Evolutionary conservation across 768 basidiomycete genomes (phyloP), one percentile per base, ranked within the genome.

Genomic region (Aureoboletus auriporus): DNA sequence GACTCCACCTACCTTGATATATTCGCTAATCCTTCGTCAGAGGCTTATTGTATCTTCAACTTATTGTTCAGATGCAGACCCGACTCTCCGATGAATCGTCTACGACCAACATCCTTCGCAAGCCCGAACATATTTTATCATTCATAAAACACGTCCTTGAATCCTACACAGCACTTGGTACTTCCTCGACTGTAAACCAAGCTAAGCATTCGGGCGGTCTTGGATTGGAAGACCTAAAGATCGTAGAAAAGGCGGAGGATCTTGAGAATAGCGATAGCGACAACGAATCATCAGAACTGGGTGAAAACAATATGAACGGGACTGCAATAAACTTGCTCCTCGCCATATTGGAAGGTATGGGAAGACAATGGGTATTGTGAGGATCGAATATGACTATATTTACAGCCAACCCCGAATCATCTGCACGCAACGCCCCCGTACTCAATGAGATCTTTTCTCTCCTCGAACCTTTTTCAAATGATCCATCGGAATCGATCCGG

Each of bases 121-220:
- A 85, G 50, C 86, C 89, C 0, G 75, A 76, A 9, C 82, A 93
- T 48, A 76, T 94, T 9, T 64, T 98, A n/a, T 72, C 77, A 3
- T 96, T 96, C 61, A 75, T 97, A 23, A 86, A 85, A 47, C 82
- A 90, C 50, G 86, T 87, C 1, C 69, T 96, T 5, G 79, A 83
- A 41, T 68, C 80, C 5, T 60, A 65, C 14, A 39, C 31, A 13
- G 23, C 41, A 23, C 36, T 13, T 36, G 20, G 27, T 3, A 28
- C 48, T 4, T 12, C 38, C 23, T 29, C 48, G 30, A 28, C 44
- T 37, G 3, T n/a, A n/a, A 28, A 54, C 52, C 49, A 49, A 42
- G 11, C 30, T 7, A 33, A 42, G 38, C 44, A 6, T 12, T 42
- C 45, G 17, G 47, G 39, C 16, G 66, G 63, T 34, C 64, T 71